Base-by-base conservation (phyloP, 352 stramenopile species). In the Globisporangium iwayamae region DNA sequence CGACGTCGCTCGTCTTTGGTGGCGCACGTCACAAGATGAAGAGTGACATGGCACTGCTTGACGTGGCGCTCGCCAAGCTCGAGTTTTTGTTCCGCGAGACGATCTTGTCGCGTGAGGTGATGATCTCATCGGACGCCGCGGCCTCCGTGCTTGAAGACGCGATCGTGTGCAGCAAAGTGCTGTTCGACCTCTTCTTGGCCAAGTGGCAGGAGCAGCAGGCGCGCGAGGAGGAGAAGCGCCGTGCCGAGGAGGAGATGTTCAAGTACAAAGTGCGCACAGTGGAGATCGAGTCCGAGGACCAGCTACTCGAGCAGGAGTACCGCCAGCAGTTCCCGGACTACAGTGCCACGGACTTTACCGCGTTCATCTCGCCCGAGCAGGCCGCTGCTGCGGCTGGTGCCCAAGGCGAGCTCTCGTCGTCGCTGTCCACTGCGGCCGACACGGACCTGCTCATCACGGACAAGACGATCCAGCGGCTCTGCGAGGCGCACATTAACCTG, bases 251-350 rank as follows among this genome's bases (percentile, higher is more conserved):
- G 30, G 74, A 87, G 38, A 53, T 91, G 11, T 93, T 94, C 65
- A 93, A 93, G 66, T 96, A 94, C 73, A 94, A 96, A 47, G 82
- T 88, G 32, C 87, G 88, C 32, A 78, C 83, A 9, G 53, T 93
- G 3, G 85, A 96, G 20, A 78, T 96, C 36, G 79, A 92, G 63
- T 90, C 85, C 0, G 85, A 96, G 43, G 87, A 96, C 51, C 73
- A 94, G 30, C 60, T 96, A 2, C 61, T 93, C 11, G 91, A 98
- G 63, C 70, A 90, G 38, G 86, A 96, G 46, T 98, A 93, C 62
- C 75, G 84, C 5, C 74, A 97, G 20, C 90, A 98, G 65, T 99
- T 99, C 70, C 96, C 96, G 14, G 88, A 98, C 73, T 98, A 97
- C 69, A 83, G 71, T 36, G 66, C 55, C 4, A 72, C 71, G 51